phyloP scores from a whole-genome alignment of 345 rosid genomes.

The Eucalyptus cladocalyx region DNA sequence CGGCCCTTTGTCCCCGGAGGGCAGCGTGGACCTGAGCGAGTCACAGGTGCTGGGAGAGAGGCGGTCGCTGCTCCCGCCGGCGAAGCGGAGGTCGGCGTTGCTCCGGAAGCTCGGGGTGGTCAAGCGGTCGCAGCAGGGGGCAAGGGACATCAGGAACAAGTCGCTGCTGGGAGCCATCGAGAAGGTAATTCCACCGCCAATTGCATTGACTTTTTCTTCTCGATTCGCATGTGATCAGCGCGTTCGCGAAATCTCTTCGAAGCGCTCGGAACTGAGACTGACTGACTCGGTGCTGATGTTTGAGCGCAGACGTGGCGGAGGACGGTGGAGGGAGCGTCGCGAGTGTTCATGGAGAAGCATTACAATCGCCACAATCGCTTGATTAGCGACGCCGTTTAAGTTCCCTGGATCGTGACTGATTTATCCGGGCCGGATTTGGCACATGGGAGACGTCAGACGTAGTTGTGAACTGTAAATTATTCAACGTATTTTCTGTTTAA shows the following conservation, averaged over 20 bases:
- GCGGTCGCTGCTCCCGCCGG: constrained; percentile 50
- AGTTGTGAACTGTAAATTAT: neutral
- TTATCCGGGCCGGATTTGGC: neutral
- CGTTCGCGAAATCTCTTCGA: neutral
- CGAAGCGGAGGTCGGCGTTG: constrained; percentile 24
- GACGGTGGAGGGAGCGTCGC: constrained; percentile 79
- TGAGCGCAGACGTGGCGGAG: constrained; percentile 69
- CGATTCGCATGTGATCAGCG: neutral
- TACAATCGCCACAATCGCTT: constrained; percentile 71
- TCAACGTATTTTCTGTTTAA: neutral
- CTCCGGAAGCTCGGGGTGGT: constrained; percentile 42
- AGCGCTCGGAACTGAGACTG: neutral
- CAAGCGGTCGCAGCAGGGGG: constrained; percentile 27
- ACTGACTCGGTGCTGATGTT: neutral
- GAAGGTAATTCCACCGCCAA: constrained; percentile 12
- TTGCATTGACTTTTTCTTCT: neutral
- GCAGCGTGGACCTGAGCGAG: neutral
- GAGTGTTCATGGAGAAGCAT: constrained; percentile 64
- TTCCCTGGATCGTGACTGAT: neutral
- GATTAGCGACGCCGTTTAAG: constrained; percentile 31
- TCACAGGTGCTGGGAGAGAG: constrained; percentile 33
- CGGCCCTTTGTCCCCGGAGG: neutral
- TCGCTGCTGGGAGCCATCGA: constrained; percentile 50
- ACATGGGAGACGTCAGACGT: neutral
- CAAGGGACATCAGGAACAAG: constrained; percentile 28